Evolutionary conservation across 129 eudicot species (phyloP).

Genomic region (Helichrysum umbraculigerum): DNA sequence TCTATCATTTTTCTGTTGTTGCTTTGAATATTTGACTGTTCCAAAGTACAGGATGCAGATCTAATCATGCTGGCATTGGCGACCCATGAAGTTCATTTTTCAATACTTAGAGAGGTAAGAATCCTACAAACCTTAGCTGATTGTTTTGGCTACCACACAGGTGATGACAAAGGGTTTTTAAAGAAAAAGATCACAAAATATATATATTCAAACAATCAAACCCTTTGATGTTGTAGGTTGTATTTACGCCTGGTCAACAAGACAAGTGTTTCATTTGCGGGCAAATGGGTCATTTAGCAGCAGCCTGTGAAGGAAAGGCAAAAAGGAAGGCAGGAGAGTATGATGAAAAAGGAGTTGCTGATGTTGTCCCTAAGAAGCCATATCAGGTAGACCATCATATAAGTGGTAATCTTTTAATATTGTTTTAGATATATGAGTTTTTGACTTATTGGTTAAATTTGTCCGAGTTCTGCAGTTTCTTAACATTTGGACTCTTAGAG

Average conservation of each 20-base stretch:
- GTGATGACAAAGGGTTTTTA: neutral
- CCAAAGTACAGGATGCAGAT: conserved; percentile 60
- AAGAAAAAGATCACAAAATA: neutral
- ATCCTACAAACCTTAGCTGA: neutral
- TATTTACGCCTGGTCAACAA: conserved; percentile 54
- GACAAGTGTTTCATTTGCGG: conserved; percentile 39
- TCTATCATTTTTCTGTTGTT: neutral
- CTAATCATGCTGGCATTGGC: conserved; percentile 72
- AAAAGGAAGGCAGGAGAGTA: conserved; percentile 24
- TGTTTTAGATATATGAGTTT: neutral
- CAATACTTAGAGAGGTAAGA: conserved; percentile 71
- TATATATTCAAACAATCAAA: neutral
- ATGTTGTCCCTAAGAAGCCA: conserved; percentile 69
- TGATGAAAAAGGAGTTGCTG: conserved; percentile 74
- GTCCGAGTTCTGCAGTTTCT: conserved; percentile 46
- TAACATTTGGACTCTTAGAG: conserved; percentile 46
- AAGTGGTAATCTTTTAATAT: neutral
- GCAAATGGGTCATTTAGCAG: conserved; percentile 28
- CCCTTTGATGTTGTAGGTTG: conserved; percentile 14
- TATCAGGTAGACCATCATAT: conserved; percentile 40
- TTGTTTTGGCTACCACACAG: neutral
- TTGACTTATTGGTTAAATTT: too few relatives aligned
- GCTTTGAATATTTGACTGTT: conserved; percentile 12
- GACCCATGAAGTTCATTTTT: conserved; percentile 51
- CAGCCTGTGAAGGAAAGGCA: conserved; percentile 27